Percentiles rank a stretch among this genome's conserved stretches.
Evolutionary conservation across 306 rosid species (phyloP).

Genomic region (Vachellia collinsii): DNA sequence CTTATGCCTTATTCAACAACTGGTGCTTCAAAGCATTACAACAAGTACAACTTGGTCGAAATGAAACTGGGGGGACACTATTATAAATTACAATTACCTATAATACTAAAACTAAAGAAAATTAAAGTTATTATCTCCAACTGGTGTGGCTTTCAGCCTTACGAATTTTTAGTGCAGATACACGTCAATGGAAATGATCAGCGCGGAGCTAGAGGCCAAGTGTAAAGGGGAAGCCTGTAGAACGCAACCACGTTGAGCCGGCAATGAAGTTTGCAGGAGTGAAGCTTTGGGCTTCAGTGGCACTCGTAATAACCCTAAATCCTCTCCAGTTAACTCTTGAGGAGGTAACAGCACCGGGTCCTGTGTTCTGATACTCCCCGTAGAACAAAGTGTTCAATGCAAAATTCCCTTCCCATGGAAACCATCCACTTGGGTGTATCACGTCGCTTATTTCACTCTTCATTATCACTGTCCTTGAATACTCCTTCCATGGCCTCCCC

Average conservation of each 20-base stretch:
- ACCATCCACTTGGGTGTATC: slow-evolving; percentile 80
- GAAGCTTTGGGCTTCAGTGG: background rate
- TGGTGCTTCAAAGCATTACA: no score
- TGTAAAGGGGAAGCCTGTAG: background rate
- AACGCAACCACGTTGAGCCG: background rate
- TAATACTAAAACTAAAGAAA: no score
- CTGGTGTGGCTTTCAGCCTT: no score
- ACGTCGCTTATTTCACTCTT: slow-evolving; percentile 58
- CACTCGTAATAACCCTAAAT: background rate
- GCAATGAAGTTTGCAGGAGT: background rate
- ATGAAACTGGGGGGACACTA: no score
- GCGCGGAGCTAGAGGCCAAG: background rate
- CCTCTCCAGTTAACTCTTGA: background rate
- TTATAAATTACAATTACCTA: no score
- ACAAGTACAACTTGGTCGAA: no score
- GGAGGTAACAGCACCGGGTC: background rate
- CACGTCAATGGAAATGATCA: background rate
- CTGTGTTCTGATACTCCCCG: background rate
- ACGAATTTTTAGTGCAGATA: no score
- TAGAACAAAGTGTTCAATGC: slow-evolving; percentile 57
- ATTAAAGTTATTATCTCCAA: no score
- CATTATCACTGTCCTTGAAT: slow-evolving; percentile 83
- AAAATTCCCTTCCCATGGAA: slow-evolving; percentile 72
- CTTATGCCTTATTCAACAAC: no score
- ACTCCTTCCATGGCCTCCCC: slow-evolving; percentile 92